phyloP scores from a whole-genome alignment of 176 grass and related monocot species.

The Oryza meyeriana region DNA sequence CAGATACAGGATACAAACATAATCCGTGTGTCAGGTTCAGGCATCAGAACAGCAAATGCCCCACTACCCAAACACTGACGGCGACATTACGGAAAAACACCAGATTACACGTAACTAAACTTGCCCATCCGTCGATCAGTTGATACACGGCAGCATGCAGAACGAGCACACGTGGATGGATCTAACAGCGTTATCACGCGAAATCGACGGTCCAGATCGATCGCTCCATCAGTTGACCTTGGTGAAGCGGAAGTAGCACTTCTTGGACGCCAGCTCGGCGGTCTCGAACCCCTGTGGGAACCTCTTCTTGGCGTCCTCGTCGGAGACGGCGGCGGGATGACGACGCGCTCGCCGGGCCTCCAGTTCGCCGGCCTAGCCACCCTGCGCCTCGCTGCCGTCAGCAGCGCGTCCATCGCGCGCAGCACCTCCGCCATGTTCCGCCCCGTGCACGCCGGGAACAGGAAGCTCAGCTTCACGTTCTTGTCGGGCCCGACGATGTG shows the following conservation, averaged over 20 bases:
- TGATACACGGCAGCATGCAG: neutral
- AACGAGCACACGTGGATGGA: neutral
- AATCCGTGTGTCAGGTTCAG: too few species aligned
- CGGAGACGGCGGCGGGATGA: slow-evolving; percentile 60
- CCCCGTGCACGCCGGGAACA: slow-evolving; percentile 71
- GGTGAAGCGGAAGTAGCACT: slow-evolving; percentile 81
- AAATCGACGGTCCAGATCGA: neutral
- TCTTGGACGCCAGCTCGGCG: slow-evolving; percentile 62
- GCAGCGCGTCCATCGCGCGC: slow-evolving; percentile 66
- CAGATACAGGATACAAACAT: too few species aligned
- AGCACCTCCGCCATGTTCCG: slow-evolving; percentile 90
- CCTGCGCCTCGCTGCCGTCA: slow-evolving; percentile 54
- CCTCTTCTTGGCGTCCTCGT: slow-evolving; percentile 63
- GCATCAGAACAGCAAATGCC: too few species aligned
- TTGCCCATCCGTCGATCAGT: too few species aligned
- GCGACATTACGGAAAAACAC: too few species aligned
- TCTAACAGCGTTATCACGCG: neutral
- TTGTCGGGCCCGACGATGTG: slow-evolving; percentile 80
- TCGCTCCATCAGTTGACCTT: slow-evolving; percentile 3
- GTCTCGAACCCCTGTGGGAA: slow-evolving; percentile 59
- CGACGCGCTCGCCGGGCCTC: slow-evolving; percentile 62
- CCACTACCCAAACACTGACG: too few species aligned
- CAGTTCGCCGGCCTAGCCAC: slow-evolving; percentile 89
- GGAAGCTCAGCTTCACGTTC: slow-evolving; percentile 76
- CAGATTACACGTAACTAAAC: too few species aligned